Base-by-base conservation (phyloP, 139 green algal species). In the Prasinococcaceae sp. region DNA sequence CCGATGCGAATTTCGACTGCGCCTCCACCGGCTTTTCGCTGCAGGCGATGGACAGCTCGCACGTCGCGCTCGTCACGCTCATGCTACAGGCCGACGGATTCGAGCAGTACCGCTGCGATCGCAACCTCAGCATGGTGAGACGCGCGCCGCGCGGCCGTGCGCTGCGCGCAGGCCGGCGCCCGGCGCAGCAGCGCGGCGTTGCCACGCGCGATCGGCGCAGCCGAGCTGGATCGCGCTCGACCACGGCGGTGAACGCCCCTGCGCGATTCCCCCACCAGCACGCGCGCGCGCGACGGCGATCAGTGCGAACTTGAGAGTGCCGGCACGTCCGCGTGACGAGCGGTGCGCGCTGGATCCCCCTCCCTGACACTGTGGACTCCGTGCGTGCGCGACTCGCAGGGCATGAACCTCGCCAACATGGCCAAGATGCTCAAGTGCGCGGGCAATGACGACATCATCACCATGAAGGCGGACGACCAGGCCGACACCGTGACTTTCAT, bases 391-490 rank as follows among this genome's bases (percentile, higher is more conserved):
- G 22, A 50, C 23, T 32, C 58, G 1, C 26, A 79, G 68, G 75
- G 88, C 45, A 92, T 97, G 66, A 90, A 93, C 65, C 61, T 97
- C 19, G 55, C 37, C 26, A 96, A 95, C 69, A 73, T 97, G 69
- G 74, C 75, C 17, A 98, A 97, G 77, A 93, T 98, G 63, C 74
- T 98, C 23, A 97, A 97, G 68, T 98, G 90, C 55, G 85, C 89
- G 12, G 80, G 74, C 49, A 93, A 87, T 52, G 85, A 96, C 50
- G 92, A 99, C 68, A 78, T 86, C 32, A 84, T 99, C 46, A 97
- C 86, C 10, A 82, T 99, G 47, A 95, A 94, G 64, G 84, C 80
- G 24, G 83, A 94, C 50, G 90, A 99, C 65, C 70, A 80, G 10
- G 75, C 74, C 2, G 87, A 98, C 72, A 84, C 69, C 6, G 76